These are phyloP conservation scores for Fusarium dlaminii DNA, from an alignment of 2,329 filamentous ascomycete genomes.

Conservation along the genomic window DNA sequence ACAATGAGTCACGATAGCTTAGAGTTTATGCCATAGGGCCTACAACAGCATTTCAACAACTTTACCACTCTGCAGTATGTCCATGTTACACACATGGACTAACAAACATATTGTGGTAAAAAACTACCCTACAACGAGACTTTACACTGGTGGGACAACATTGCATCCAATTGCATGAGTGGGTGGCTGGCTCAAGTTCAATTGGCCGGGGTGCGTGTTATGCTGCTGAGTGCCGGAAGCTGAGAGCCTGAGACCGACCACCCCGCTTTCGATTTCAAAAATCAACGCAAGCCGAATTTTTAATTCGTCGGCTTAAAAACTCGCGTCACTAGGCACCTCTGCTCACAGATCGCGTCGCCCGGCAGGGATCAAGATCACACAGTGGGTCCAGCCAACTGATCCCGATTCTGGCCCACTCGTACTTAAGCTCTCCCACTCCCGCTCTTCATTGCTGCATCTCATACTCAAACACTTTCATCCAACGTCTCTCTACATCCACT, in stretches of 20 bases:
- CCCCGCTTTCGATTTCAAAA: slow-evolving; percentile 28
- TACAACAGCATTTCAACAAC: neutral
- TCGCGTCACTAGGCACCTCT: slow-evolving; percentile 15
- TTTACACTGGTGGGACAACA: neutral
- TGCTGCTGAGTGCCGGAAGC: neutral
- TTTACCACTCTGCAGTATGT: neutral
- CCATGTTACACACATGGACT: neutral
- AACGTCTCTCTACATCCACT: slow-evolving; percentile 10
- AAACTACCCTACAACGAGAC: slow-evolving; percentile 8
- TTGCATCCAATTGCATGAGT: neutral
- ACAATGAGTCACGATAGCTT: neutral
- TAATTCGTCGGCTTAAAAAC: slow-evolving; percentile 26
- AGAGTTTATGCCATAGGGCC: neutral
- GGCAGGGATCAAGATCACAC: slow-evolving; percentile 34
- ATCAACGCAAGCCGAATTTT: slow-evolving; percentile 26
- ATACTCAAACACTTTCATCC: slow-evolving; percentile 29
- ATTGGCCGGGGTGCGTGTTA: neutral
- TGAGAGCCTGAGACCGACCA: neutral
- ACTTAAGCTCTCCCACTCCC: slow-evolving; percentile 51
- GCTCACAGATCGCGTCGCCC: slow-evolving; percentile 36
- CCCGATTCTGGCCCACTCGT: slow-evolving; percentile 50
- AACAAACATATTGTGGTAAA: neutral
- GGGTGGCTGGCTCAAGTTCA: neutral
- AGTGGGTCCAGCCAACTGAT: slow-evolving; percentile 47
- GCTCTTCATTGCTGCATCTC: slow-evolving; percentile 17